A percentile compares a stretch with the other conserved stretches of the same genome.
phyloP scores from a whole-genome alignment of 2,329 filamentous ascomycete species.

The Ophiostoma quercus region DNA sequence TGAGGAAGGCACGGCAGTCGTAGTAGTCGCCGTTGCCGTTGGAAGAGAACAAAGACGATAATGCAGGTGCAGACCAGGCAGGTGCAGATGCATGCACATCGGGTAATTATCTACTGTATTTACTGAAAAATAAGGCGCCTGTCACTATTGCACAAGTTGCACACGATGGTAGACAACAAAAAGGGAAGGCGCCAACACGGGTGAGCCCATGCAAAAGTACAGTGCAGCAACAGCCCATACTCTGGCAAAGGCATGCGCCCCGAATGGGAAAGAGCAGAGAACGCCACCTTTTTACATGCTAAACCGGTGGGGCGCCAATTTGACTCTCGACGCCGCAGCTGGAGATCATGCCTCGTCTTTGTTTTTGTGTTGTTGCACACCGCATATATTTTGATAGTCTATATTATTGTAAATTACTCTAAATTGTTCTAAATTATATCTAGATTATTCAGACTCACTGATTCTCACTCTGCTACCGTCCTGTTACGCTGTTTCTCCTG shows the following conservation, averaged over 20 bases:
- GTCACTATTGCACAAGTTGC: neutral
- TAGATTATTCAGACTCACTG: neutral
- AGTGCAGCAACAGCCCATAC: slow-evolving; percentile 6
- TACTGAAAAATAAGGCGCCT: neutral
- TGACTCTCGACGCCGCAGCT: neutral
- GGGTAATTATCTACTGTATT: too few species aligned
- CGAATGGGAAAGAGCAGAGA: neutral
- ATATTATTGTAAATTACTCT: too few species aligned
- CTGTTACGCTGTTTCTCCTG: neutral
- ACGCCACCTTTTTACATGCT: neutral
- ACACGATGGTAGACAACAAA: neutral
- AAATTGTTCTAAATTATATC: neutral
- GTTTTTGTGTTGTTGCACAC: neutral
- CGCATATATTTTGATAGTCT: neutral
- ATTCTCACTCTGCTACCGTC: neutral
- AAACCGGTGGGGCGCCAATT: neutral
- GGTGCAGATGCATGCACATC: too few species aligned
- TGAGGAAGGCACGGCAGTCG: neutral
- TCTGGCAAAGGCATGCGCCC: neutral
- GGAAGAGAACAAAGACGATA: neutral
- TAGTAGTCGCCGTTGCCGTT: neutral
- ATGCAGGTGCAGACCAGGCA: neutral
- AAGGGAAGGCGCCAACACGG: neutral
- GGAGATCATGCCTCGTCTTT: neutral
- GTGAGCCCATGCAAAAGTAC: neutral